Base-by-base conservation (phyloP, 1,139 yeast genomes). In the Blastobotrys aristatus region DNA sequence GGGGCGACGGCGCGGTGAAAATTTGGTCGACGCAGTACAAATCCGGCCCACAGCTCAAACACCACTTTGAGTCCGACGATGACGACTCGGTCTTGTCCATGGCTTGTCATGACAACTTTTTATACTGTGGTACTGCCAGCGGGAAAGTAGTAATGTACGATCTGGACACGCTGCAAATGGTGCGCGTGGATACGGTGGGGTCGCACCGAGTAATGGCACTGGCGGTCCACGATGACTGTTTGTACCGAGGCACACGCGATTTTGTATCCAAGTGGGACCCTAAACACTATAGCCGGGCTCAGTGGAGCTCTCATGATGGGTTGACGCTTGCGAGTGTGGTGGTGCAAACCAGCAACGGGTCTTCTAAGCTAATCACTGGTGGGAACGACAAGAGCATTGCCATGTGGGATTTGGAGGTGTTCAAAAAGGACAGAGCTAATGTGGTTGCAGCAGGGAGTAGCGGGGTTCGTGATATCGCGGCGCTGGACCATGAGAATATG, bases 1-100 rank as follows among this genome's bases (percentile, higher is more conserved):
- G 96, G 44, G 97, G 97, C 43, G 97, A 92, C 66, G 97, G 97
- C 0, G 60, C 77, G 2, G 77, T 85, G 21, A 86, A 85, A 57
- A 65, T 89, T 13, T 92, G 98, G 98, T 48, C 53, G 18, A 55
- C 47, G 20, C 47, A 54, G 36, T 51, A 50, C 29, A 30, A 4
- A 14, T 53, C 42, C 43, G 57, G 47, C 17, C 52, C 67, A 24
- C 52, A 39, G 27, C 62, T 60, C 38, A 52, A 73, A 34, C 67
- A 72, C 32, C 67, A 76, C 8, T 66, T 88, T 43, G 82, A 80
- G 43, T 84, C 85, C 57, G 40, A 37, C n/a, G 87, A 81, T 34
- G 77, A 87, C 4, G 46, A 44, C 20, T 33, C 47, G 7, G 80
- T 88, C 6, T 68, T 87, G 33, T 82, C 94, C 0, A 76, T 87